These are phyloP conservation scores for Pestalotiopsis sp. DNA, from an alignment of 2,329 filamentous ascomycete species.

Conservation along the genomic window DNA sequence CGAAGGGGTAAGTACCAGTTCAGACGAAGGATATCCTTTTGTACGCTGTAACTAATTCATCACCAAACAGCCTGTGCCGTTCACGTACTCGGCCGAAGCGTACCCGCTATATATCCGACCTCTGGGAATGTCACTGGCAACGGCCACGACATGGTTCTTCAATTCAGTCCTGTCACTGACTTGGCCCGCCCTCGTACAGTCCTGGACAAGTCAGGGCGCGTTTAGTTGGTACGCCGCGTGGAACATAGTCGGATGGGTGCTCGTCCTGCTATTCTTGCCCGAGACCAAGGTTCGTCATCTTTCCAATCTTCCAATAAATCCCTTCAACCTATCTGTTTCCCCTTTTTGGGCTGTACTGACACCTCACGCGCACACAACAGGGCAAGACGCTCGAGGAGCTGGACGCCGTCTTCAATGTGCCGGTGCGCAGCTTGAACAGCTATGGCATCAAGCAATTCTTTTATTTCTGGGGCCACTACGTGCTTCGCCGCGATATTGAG, in stretches of 20 bases:
- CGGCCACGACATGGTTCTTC: constrained; percentile 54
- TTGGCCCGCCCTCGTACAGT: constrained; percentile 47
- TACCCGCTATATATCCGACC: constrained; percentile 66
- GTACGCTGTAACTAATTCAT: not conserved
- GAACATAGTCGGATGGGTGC: constrained; percentile 50
- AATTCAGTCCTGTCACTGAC: constrained; percentile 43
- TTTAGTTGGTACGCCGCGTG: constrained; percentile 53
- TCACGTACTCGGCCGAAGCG: constrained; percentile 69
- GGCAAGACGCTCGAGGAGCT: constrained; percentile 48
- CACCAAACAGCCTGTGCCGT: constrained; percentile 51
- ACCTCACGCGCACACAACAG: not conserved
- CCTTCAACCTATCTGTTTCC: not conserved
- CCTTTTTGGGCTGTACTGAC: not conserved
- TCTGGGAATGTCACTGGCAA: constrained; percentile 63
- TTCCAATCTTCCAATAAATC: not conserved
- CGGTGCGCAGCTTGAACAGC: constrained; percentile 27
- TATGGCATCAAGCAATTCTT: constrained; percentile 38
- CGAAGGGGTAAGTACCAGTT: constrained; percentile 49
- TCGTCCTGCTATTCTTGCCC: constrained; percentile 43
- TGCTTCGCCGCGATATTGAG: constrained; percentile 30
- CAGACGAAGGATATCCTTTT: not conserved
- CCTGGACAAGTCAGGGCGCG: constrained; percentile 48
- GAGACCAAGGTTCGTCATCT: constrained; percentile 38
- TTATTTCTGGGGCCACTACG: constrained; percentile 34
- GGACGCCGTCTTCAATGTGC: constrained; percentile 39